Evolutionary conservation across 1,139 yeast species (phyloP).

Genomic region (Candida freyschussii): DNA sequence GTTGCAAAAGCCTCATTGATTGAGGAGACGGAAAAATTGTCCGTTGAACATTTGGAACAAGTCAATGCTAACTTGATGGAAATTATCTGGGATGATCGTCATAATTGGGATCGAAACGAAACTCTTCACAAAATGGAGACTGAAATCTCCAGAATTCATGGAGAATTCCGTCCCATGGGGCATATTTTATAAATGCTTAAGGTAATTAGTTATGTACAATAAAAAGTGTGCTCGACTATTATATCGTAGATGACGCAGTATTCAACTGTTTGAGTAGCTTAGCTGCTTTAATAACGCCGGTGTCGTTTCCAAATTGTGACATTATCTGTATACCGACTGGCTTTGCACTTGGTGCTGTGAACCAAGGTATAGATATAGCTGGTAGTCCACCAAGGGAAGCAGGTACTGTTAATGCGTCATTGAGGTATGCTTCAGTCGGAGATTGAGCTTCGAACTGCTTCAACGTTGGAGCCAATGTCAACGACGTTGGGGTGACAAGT

Average conservation of each 20-base stretch:
- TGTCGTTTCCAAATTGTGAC: conserved; percentile 86
- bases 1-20: conserved; percentile 31
- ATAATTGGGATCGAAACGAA: conserved; percentile 57
- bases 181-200: not conserved
- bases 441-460: conserved; percentile 39
- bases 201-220: not conserved
- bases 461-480: conserved; percentile 52
- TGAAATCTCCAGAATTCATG: conserved; percentile 14
- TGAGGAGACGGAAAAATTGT: conserved; percentile 41
- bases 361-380: conserved; percentile 67
- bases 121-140: conserved; percentile 26
- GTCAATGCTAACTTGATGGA: conserved; percentile 71
- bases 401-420: conserved; percentile 86
- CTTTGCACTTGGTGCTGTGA: conserved; percentile 24
- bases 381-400: conserved; percentile 92
- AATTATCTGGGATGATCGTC: conserved; percentile 66
- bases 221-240: not conserved
- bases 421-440: conserved; percentile 61
- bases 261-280: conserved; percentile 13
- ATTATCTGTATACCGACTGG: conserved; percentile 72
- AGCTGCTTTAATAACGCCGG: conserved; percentile 43
- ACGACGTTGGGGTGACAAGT: conserved; percentile 68
- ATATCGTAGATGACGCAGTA: too few relatives aligned
- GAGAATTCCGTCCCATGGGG: conserved; percentile 2
- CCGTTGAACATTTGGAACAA: conserved; percentile 71